Percentiles rank a stretch among this genome's conserved stretches.
These are phyloP conservation scores for Colletotrichum viniferum DNA, from an alignment of 2,329 filamentous ascomycete genomes.

Conservation along the genomic window DNA sequence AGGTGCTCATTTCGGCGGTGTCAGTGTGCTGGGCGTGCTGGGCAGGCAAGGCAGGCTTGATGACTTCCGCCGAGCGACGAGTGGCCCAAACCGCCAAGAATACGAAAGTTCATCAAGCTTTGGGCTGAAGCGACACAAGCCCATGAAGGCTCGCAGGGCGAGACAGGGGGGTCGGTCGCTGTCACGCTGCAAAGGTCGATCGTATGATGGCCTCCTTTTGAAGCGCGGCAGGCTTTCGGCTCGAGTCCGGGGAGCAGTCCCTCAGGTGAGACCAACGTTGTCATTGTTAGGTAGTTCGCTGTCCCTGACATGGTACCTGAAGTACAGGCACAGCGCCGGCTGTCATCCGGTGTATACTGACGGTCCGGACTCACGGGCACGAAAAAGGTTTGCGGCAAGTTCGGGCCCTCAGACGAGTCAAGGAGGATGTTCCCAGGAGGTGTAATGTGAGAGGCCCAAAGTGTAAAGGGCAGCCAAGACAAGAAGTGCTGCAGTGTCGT, in stretches of 20 bases:
- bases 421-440: slow-evolving; percentile 1
- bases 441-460: background rate
- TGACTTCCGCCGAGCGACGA: background rate
- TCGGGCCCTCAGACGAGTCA: background rate
- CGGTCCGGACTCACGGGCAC: background rate
- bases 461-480: background rate
- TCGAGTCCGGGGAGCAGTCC: background rate
- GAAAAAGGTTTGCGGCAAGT: background rate
- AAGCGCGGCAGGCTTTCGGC: background rate
- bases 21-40: background rate
- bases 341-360: slow-evolving; percentile 8
- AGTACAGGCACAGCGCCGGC: background rate
- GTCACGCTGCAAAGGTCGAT: background rate
- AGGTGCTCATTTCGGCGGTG: background rate
- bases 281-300: background rate
- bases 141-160: background rate
- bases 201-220: slow-evolving; percentile 5
- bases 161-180: background rate
- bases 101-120: slow-evolving; percentile 8
- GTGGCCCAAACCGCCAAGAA: slow-evolving; percentile 5
- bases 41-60: background rate
- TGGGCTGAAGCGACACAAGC: background rate
- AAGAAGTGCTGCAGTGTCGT: background rate
- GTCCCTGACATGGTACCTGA: background rate
- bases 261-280: background rate